Conservation (phyloP, 345 rosid species). For the Lenwebbia sp. region DNA sequence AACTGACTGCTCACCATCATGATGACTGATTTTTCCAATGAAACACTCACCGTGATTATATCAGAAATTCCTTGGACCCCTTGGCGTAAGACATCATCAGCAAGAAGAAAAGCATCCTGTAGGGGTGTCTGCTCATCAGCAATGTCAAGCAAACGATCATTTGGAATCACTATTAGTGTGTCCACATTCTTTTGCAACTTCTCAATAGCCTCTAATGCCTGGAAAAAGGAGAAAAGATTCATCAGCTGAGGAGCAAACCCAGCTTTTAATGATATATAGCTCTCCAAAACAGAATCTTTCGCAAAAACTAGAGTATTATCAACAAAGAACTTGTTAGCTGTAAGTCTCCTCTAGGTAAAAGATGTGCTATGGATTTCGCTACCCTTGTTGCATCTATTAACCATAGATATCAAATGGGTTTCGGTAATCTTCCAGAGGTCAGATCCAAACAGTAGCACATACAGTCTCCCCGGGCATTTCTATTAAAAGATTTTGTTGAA, state of each 20-base stretch:
- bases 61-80: slow-evolving; percentile 99
- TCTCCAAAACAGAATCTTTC: not conserved
- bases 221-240: slow-evolving; percentile 4
- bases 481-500: not conserved
- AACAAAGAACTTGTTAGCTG: not conserved
- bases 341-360: not conserved
- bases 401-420: not conserved
- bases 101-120: slow-evolving; percentile 98
- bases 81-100: slow-evolving; percentile 94
- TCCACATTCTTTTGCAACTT: slow-evolving; percentile 92
- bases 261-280: not conserved
- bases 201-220: slow-evolving; percentile 96
- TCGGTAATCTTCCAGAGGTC: not conserved
- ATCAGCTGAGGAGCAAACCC: not conserved
- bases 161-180: slow-evolving; percentile 93
- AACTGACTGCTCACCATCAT: not conserved
- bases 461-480: not conserved
- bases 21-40: not conserved
- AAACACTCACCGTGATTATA: slow-evolving; percentile 72
- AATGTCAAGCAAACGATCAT: slow-evolving; percentile 91
- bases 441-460: not conserved
- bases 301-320: not conserved
- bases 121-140: slow-evolving; percentile 97
- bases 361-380: not conserved
- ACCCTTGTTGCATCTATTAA: not conserved